These are phyloP conservation scores for Vitis rotundifolia DNA, from an alignment of 164 flowering plant genomes.

Conservation along the genomic window DNA sequence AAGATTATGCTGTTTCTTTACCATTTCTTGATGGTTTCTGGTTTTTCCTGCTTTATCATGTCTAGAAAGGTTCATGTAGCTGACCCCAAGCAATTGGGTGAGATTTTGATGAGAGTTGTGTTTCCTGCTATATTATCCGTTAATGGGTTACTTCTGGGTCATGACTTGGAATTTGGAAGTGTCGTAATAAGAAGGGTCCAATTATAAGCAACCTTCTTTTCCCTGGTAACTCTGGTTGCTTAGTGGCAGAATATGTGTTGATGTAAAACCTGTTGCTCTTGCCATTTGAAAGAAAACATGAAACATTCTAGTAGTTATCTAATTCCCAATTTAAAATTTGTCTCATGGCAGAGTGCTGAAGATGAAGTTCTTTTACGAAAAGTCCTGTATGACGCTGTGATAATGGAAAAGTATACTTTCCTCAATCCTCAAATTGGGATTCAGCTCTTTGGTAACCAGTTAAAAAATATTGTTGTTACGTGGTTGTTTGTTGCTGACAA, in stretches of 20 bases:
- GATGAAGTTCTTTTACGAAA: conserved; percentile 37
- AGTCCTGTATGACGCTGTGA: conserved; percentile 35
- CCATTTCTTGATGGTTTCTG: not conserved
- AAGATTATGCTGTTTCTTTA: not conserved
- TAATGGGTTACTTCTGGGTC: not conserved
- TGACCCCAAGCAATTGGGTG: not conserved
- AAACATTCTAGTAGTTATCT: conserved; percentile 11
- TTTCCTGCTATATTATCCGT: not conserved
- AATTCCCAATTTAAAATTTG: conserved; percentile 4
- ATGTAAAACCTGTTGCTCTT: conserved; percentile 8
- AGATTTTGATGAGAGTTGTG: not conserved
- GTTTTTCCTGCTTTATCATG: not conserved
- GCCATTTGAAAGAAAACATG: not conserved
- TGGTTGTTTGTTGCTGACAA: conserved; percentile 44
- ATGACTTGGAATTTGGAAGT: no score
- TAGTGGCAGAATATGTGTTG: not conserved
- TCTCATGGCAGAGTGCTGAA: conserved; percentile 28
- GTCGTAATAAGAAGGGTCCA: no score
- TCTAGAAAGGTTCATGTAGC: not conserved
- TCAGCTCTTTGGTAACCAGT: conserved; percentile 14
- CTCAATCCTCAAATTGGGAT: conserved; percentile 17
- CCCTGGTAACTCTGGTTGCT: not conserved
- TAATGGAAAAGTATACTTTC: conserved; percentile 33
- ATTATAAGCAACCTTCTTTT: no score
- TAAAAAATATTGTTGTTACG: conserved; percentile 28